Evolutionary conservation across 2,329 filamentous ascomycete species (phyloP), one percentile per base, ranked within the genome.

Genomic region (Polytolypa hystricis): DNA sequence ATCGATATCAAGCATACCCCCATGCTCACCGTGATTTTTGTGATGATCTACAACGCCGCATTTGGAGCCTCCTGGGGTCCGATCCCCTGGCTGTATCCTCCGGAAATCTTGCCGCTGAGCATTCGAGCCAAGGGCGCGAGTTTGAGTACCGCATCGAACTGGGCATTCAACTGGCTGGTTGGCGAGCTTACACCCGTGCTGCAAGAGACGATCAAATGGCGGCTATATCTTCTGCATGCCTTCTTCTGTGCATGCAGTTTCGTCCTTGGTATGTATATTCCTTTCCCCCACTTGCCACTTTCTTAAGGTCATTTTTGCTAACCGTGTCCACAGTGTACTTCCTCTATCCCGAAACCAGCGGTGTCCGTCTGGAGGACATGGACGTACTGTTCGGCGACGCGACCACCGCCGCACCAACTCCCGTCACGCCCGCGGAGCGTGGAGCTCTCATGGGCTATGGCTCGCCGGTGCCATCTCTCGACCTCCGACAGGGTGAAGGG

Each of bases 31-130:
- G 91, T 96, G 33, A 62, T 93, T 34, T 93, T 93, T 53, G 91
- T 98, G 55, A 94, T 96, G 82, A 81, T 95, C 33, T 98, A 96
- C 66, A 98, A 98, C 53, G 91, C 89, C 4, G 83, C 91, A 5
- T 98, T 96, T 57, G 91, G 91, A 32, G 93, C 87, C 55, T 82
- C 78, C n/a, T 98, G 91, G 91, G 91, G 91, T 12, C 91, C 91
- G 1, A 93, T 98, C 43, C 91, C 91, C 6, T 98, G 91, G 91
- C 69, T 98, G 11, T 96, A 96, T 58, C 91, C 91, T 10, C 91
- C 91, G n/a, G 91, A 98, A 70, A 98, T 98, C 64, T 70, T 98
- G 29, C 91, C 91, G 4, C 70, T 98, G 42, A 95, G 86, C 67
- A 95, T 96, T 56, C 80, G 91, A 52, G 93, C 89, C 42, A 96